phyloP scores from a whole-genome alignment of 179 eudicot species.

The Vitellaria paradoxa region DNA sequence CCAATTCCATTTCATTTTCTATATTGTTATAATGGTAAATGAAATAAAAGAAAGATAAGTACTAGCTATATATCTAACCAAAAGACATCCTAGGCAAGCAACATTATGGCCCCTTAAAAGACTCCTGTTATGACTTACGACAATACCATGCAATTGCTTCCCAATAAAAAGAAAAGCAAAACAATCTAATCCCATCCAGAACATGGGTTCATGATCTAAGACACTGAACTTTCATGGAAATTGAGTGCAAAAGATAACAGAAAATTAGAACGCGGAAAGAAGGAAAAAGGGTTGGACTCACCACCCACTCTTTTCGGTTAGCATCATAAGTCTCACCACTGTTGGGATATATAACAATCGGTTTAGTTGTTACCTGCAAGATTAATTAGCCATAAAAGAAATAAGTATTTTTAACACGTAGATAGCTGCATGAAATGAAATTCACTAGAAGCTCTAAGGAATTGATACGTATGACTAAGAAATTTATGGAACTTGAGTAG shows the following conservation, averaged over 20 bases:
- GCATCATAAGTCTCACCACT: slow-evolving; percentile 86
- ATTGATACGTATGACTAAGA: too few species aligned
- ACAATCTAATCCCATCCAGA: neutral
- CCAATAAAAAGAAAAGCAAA: neutral
- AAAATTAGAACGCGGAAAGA: neutral
- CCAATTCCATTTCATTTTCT: too few species aligned
- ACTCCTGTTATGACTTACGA: too few species aligned
- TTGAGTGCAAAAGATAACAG: slow-evolving; percentile 1
- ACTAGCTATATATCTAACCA: too few species aligned
- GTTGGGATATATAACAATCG: slow-evolving; percentile 81
- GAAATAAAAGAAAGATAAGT: too few species aligned
- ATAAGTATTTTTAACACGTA: too few species aligned
- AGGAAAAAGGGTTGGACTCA: slow-evolving; percentile 30
- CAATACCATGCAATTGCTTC: too few species aligned
- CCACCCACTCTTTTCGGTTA: slow-evolving; percentile 78
- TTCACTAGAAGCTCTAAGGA: neutral
- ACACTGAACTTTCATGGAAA: neutral
- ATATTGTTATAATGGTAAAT: too few species aligned
- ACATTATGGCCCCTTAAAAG: too few species aligned
- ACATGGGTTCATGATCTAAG: neutral
- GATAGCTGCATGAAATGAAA: too few species aligned
- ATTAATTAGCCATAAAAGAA: neutral
- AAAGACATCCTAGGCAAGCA: too few species aligned
- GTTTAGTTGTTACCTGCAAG: slow-evolving; percentile 63
- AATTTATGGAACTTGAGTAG: too few species aligned